Evolutionary conservation across 495 filamentous ascomycete species (phyloP).

Genomic region (Penicillium ucsense): DNA sequence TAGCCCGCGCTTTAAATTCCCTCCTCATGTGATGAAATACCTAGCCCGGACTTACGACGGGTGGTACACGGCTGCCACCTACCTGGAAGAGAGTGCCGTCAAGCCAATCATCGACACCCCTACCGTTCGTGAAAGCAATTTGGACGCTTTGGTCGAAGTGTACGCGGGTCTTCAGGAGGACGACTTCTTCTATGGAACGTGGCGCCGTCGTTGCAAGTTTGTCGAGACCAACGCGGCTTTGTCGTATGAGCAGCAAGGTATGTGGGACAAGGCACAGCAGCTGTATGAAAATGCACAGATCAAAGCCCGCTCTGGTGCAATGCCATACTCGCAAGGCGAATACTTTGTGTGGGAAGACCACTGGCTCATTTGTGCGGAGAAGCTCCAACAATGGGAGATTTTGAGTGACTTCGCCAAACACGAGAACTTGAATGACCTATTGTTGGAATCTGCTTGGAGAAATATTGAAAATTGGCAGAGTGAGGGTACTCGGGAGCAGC

Average conservation of each 20-base stretch:
- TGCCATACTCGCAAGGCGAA: slow-evolving; percentile 92
- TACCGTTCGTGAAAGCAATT: slow-evolving; percentile 78
- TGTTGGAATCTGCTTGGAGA: slow-evolving; percentile 90
- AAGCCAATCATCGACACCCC: slow-evolving; percentile 75
- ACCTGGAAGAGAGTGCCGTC: slow-evolving; percentile 77
- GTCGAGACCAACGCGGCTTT: slow-evolving; percentile 93
- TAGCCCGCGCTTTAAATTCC: slow-evolving; percentile 78
- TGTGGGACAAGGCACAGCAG: slow-evolving; percentile 97
- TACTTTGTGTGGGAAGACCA: slow-evolving; percentile 99
- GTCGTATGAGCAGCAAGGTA: slow-evolving; percentile 96
- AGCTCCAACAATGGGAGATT: slow-evolving; percentile 98
- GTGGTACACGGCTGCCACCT: slow-evolving; percentile 83
- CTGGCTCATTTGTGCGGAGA: slow-evolving; percentile 94
- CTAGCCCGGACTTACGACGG: slow-evolving; percentile 83
- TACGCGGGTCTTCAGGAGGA: slow-evolving; percentile 87
- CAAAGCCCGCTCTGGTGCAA: slow-evolving; percentile 83
- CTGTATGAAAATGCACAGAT: slow-evolving; percentile 95
- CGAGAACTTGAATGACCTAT: slow-evolving; percentile 96
- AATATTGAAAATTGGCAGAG: slow-evolving; percentile 87
- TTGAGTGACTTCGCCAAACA: slow-evolving; percentile 97
- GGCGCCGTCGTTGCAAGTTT: slow-evolving; percentile 89
- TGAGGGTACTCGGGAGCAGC: slow-evolving; percentile 71
- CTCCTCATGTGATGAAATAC: slow-evolving; percentile 91
- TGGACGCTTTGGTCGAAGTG: slow-evolving; percentile 85
- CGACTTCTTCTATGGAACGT: slow-evolving; percentile 95